These are phyloP conservation scores for Cercophora newfieldiana DNA, from an alignment of 495 filamentous ascomycete species.

Conservation along the genomic window DNA sequence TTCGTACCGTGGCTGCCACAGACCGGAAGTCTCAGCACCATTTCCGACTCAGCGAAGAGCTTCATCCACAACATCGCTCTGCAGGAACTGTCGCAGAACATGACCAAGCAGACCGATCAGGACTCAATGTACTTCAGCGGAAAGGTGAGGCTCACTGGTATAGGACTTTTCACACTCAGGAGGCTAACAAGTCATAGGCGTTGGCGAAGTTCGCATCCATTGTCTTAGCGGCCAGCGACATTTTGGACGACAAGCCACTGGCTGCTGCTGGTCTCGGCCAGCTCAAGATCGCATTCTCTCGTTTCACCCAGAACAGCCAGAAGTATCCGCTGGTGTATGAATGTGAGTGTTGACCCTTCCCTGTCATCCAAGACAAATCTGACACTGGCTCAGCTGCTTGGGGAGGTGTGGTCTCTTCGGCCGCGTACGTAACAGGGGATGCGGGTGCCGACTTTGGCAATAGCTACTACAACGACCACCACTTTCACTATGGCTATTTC, in stretches of 20 bases:
- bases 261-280: constrained; percentile 62
- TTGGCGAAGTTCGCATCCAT: constrained; percentile 83
- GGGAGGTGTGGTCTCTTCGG: constrained; percentile 83
- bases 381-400: constrained; percentile 48
- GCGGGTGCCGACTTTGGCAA: constrained; percentile 77
- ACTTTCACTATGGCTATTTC: constrained; percentile 92
- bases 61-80: constrained; percentile 59
- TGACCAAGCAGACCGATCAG: constrained; percentile 67
- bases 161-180: not conserved
- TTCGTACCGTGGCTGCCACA: constrained; percentile 72
- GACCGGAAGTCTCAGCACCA: constrained; percentile 47
- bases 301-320: constrained; percentile 76
- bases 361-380: not conserved
- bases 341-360: constrained; percentile 39
- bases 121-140: constrained; percentile 95
- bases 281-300: constrained; percentile 74
- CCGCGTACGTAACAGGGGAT: constrained; percentile 74
- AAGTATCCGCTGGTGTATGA: constrained; percentile 80
- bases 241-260: constrained; percentile 60
- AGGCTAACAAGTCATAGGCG: constrained; percentile 49
- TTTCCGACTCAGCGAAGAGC: constrained; percentile 54
- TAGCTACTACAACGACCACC: constrained; percentile 91
- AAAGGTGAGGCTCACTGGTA: constrained; percentile 55
- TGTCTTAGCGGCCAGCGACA: constrained; percentile 65
- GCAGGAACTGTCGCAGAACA: constrained; percentile 71